Conservation (phyloP, 805 yeast genomes). For the Maudiozyma bulderi region DNA sequence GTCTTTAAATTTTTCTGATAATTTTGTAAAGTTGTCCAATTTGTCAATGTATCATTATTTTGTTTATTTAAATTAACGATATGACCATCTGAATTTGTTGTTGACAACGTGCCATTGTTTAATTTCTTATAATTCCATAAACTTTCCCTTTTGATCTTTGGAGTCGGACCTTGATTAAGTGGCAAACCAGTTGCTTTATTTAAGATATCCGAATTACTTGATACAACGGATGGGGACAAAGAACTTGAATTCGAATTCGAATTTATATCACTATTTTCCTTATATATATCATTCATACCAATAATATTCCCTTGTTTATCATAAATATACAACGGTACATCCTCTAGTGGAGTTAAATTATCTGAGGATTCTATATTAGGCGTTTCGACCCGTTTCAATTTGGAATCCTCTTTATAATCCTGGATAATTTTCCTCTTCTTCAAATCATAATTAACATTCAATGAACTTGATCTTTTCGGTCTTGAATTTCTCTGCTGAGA, state of each 20-base stretch:
- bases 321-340: neutral
- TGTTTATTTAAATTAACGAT: neutral
- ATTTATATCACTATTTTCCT: neutral
- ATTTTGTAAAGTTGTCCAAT: slow-evolving; percentile 8
- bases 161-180: slow-evolving; percentile 57
- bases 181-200: slow-evolving; percentile 68
- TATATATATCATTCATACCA: slow-evolving; percentile 1
- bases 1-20: slow-evolving; percentile 27
- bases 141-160: slow-evolving; percentile 46
- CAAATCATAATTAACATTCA: slow-evolving; percentile 26
- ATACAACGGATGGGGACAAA: no score
- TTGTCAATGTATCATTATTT: neutral
- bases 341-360: neutral
- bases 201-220: slow-evolving; percentile 29
- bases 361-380: neutral
- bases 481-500: slow-evolving; percentile 7
- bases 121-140: slow-evolving; percentile 37
- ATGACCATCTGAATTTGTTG: slow-evolving; percentile 1
- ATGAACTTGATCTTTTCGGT: slow-evolving; percentile 23
- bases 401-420: slow-evolving; percentile 14
- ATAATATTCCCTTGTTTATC: slow-evolving; percentile 2
- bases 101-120: neutral
- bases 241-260: no score
- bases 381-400: neutral
- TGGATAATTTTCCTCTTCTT: slow-evolving; percentile 25